These are phyloP conservation scores for Amanita brunnescens DNA, from an alignment of 768 basidiomycete genomes.

Conservation along the genomic window DNA sequence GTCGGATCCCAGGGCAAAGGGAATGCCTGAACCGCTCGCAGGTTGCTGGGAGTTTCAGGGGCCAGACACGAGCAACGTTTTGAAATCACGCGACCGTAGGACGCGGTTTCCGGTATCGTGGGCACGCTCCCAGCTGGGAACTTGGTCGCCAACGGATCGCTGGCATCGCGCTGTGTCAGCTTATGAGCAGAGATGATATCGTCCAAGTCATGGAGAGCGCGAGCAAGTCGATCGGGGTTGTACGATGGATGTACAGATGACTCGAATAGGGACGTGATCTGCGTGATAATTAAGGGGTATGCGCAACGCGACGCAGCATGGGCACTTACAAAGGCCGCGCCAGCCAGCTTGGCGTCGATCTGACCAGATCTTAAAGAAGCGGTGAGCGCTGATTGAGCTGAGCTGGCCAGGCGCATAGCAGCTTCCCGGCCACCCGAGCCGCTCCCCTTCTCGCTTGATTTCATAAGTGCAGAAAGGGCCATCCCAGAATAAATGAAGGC, in stretches of 20 bases:
- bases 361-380: slow-evolving; percentile 39
- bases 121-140: slow-evolving; percentile 49
- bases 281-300: not conserved
- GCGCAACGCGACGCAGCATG: not conserved
- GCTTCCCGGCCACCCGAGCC: slow-evolving; percentile 43
- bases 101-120: slow-evolving; percentile 21
- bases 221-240: slow-evolving; percentile 41
- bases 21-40: slow-evolving; percentile 36
- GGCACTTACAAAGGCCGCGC: slow-evolving; percentile 53
- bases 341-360: slow-evolving; percentile 58
- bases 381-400: slow-evolving; percentile 47
- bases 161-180: slow-evolving; percentile 48
- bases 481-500: slow-evolving; percentile 60
- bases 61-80: slow-evolving; percentile 42
- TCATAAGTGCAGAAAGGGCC: slow-evolving; percentile 64
- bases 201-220: slow-evolving; percentile 53
- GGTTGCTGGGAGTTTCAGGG: slow-evolving; percentile 27
- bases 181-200: slow-evolving; percentile 48
- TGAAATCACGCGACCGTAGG: slow-evolving; percentile 9
- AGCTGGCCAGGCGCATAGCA: slow-evolving; percentile 49
- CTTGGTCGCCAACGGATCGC: slow-evolving; percentile 42
- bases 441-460: slow-evolving; percentile 58
- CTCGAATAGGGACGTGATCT: slow-evolving; percentile 77
- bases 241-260: slow-evolving; percentile 64
- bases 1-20: slow-evolving; percentile 52